A percentile compares a stretch with the other conserved stretches of the same genome.
phyloP scores from a whole-genome alignment of 192 early-diverging fungal species.

The Chytriomyces sp. region DNA sequence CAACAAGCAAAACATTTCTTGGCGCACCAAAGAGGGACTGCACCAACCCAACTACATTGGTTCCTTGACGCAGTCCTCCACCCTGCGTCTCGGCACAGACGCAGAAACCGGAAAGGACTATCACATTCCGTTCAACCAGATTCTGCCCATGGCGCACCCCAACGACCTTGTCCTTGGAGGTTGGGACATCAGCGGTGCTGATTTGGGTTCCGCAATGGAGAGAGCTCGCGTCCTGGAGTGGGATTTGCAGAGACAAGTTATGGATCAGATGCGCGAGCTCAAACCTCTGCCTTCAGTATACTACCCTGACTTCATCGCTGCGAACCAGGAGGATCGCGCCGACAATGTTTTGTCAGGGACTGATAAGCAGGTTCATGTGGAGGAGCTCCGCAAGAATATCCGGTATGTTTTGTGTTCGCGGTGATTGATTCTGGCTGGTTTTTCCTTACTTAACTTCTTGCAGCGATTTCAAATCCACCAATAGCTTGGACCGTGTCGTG shows the following conservation, averaged over 20 bases:
- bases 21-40: conserved; percentile 91
- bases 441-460: background rate
- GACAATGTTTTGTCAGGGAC: conserved; percentile 84
- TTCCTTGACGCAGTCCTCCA: conserved; percentile 94
- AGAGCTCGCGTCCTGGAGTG: conserved; percentile 95
- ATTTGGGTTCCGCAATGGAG: conserved; percentile 90
- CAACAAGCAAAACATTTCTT: conserved; percentile 84
- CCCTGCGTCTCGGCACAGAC: conserved; percentile 88
- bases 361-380: conserved; percentile 86
- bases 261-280: conserved; percentile 74
- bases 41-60: conserved; percentile 97
- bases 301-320: conserved; percentile 99
- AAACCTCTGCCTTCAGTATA: conserved; percentile 95
- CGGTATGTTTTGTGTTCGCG: conserved; percentile 30
- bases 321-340: conserved; percentile 96
- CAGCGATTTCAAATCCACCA: conserved; percentile 86
- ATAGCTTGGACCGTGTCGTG: conserved; percentile 89
- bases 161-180: conserved; percentile 97
- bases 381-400: conserved; percentile 92
- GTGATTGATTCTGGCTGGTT: background rate
- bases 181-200: conserved; percentile 92
- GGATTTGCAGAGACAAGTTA: conserved; percentile 93
- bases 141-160: conserved; percentile 96
- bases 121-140: conserved; percentile 87
- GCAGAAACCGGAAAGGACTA: conserved; percentile 83